Evolutionary conservation across 352 stramenopile species (phyloP), one percentile per base, ranked within the genome.

Genomic region (Phytophthora citrophthora): DNA sequence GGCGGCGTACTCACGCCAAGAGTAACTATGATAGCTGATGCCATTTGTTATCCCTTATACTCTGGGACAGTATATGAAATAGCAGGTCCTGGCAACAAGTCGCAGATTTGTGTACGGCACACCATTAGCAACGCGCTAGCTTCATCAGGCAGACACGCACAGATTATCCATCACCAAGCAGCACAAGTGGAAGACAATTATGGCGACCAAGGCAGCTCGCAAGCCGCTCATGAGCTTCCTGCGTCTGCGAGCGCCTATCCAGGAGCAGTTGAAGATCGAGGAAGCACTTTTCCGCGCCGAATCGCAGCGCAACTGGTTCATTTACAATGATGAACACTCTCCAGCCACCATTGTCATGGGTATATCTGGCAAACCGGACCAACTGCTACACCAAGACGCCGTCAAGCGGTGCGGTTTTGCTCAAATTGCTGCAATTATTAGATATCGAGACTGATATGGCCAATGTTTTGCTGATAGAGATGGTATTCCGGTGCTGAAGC

Each of bases 351-450:
- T 99, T 54, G 91, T 99, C 67, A 92, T 99, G 82, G 96, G 96
- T 46, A 98, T 99, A 60, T 95, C 91, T 26, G 96, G 96, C 31
- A 99, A 99, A 68, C 88, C 93, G 13, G 83, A 97, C 16, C 68
- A 90, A 50, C 68, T 98, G 41, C 74, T 98, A 24, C 85, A 98
- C 58, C 74, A 96, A 10, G 70, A 90, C 20, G 68, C 74, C 7
- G 90, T 97, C 23, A 92, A 90, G 67, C 58, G 83, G 77, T 96
- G 83, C 51, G 63, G 54, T 34, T 34, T 34, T 36, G 29, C 5
- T 54, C 15, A 53, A 11, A 36, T 44, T 29, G 49, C 10, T 69
- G 26, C n/a, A 36, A 1, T n/a, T 53, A 32, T n/a, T 49, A 11
- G 18, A 39, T 18, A 60, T 4, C 2, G 16, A 51, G 32, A 48